Evolutionary conservation across 2,329 filamentous ascomycete species (phyloP), one percentile per base, ranked within the genome.

Genomic region (Curvularia eragrostidis): DNA sequence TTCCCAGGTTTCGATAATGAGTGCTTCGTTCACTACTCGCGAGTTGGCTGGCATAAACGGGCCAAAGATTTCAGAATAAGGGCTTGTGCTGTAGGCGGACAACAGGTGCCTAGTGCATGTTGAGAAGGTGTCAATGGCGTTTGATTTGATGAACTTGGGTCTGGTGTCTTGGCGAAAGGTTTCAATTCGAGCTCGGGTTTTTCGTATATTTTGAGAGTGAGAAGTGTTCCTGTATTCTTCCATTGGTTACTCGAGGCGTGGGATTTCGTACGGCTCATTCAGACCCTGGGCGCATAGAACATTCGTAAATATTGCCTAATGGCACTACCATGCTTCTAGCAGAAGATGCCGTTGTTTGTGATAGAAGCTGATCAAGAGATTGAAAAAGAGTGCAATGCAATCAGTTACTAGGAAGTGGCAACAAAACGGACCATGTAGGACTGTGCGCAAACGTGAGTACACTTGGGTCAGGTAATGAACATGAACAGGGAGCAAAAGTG

Each of bases 201-300:
- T 63, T 34, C 58, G 63, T 19, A 48, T n/a, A 18, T 19, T 52
- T 39, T 55, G 54, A 19, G 55, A 23, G 47, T 59, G 58, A 47
- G 62, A 61, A 13, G 49, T 51, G 18, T 59, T 63, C 53, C 65
- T 61, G 53, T 54, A 58, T 34, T 51, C 51, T 60, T 36, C 64
- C 50, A 26, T 58, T 53, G 23, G 24, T 44, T 34, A 54, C 52
- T 56, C 58, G 66, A 52, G 62, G 64, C 48, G 52, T 47, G 41
- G 65, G 64, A 50, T 57, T 66, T 55, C 61, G 61, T 36, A 61
- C 62, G 49, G 63, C 65, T 42, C 62, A 65, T 15, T 65, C 58
- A 46, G 59, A 64, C 43, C 61, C 63, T 59, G 51, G 65, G 55
- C 57, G 63, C 71, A 75, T 75, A 43, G 56, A 61, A 47, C 3